A percentile compares a stretch with the other conserved stretches of the same genome.
phyloP scores from a whole-genome alignment of 83 land plant genomes.

The Diphasiastrum complanatum region DNA sequence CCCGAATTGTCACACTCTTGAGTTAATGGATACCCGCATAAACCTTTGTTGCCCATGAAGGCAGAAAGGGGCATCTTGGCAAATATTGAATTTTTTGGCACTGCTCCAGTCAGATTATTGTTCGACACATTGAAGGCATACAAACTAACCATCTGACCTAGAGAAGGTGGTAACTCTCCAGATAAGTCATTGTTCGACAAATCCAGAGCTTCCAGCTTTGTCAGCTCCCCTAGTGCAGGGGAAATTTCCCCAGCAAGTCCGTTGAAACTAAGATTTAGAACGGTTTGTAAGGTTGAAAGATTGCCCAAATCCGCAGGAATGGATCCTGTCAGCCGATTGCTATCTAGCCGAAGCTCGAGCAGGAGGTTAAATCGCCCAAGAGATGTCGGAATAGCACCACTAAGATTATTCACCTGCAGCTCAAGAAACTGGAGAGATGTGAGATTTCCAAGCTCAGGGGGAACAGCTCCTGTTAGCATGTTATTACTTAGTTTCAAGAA shows the following conservation, averaged over 20 bases:
- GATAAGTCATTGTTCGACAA: conserved; percentile 4
- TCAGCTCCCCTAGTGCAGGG: conserved; percentile 1
- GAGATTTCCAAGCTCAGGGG: conserved; percentile 38
- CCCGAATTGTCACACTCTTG: too few relatives aligned
- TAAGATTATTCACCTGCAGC: conserved; percentile 42
- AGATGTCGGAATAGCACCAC: conserved; percentile 45
- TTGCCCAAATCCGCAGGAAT: background rate
- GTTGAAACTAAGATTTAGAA: conserved; percentile 3
- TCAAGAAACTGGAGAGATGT: conserved; percentile 35
- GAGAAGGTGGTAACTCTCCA: conserved; percentile 1
- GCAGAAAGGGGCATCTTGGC: too few relatives aligned
- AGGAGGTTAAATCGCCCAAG: conserved; percentile 14
- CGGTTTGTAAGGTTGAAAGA: conserved; percentile 2
- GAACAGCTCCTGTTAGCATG: conserved; percentile 39
- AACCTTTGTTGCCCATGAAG: too few relatives aligned
- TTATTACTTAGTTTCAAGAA: conserved; percentile 48
- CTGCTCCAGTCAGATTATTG: conserved; percentile 49
- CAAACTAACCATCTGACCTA: conserved; percentile 29
- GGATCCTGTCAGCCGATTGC: background rate
- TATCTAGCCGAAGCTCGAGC: background rate
- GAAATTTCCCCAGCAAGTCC: background rate
- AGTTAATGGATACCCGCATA: too few relatives aligned
- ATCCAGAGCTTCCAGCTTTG: conserved; percentile 7
- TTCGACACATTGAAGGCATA: conserved; percentile 52
- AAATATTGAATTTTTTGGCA: too few relatives aligned